A percentile compares a stretch with the other conserved stretches of the same genome.
These are phyloP conservation scores for Glaciozyma martinii DNA, from an alignment of 768 basidiomycete genomes.

Conservation along the genomic window DNA sequence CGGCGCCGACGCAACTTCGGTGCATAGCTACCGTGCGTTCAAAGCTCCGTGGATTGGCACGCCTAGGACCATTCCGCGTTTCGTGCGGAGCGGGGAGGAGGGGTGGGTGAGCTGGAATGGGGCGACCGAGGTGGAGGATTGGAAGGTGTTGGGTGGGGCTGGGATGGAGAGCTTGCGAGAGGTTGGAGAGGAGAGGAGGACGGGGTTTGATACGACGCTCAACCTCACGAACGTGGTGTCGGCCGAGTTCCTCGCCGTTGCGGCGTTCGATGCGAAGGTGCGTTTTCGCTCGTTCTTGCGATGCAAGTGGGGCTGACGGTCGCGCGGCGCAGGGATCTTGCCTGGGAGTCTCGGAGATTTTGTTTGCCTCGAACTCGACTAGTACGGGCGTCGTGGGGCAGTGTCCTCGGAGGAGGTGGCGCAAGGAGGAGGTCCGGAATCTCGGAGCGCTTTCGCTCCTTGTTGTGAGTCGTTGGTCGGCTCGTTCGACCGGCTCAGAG, in stretches of 20 bases:
- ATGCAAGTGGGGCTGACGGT: background rate
- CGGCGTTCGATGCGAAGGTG: background rate
- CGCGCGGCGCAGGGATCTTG: background rate
- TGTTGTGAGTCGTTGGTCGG: no score
- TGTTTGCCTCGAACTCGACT: background rate
- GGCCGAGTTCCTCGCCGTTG: background rate
- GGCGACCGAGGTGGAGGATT: conserved; percentile 31
- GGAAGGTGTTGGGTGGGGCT: background rate
- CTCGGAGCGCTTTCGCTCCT: no score
- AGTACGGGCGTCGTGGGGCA: background rate
- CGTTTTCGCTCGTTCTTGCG: background rate
- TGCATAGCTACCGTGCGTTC: conserved; percentile 35
- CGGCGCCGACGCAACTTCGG: conserved; percentile 6
- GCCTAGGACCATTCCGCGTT: conserved; percentile 21
- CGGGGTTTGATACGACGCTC: background rate
- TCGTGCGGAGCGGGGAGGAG: conserved; percentile 10
- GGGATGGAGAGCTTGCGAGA: background rate
- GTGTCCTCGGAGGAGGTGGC: no score
- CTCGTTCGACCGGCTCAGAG: no score
- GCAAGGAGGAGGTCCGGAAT: no score
- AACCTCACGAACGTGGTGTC: background rate
- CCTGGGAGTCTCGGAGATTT: background rate
- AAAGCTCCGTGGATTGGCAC: conserved; percentile 24
- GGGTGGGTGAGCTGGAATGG: conserved; percentile 36
- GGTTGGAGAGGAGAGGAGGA: background rate